Evolutionary conservation across 208 protist genomes (phyloP), one percentile per base, ranked within the genome.

Genomic region (Leishmania aethiopica): DNA sequence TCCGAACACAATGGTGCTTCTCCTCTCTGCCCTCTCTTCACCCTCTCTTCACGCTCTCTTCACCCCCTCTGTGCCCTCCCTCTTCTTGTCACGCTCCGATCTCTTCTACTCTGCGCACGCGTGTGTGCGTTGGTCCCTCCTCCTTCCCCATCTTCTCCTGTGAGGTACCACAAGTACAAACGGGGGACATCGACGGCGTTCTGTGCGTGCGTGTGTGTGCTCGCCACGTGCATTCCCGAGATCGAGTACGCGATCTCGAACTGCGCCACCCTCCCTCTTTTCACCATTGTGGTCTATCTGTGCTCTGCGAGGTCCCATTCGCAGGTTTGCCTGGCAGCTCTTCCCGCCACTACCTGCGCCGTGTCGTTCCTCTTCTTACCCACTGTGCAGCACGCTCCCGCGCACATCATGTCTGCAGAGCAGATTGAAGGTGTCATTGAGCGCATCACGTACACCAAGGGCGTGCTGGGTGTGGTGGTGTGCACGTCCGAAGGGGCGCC

Each of bases 371-470:
- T 47, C 17, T 45, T 62, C 19, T 17, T n/a, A 28, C 40, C n/a
- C 10, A 15, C 25, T 75, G 47, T 11, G 71, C 71, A 32, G 17
- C 73, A 28, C 47, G 53, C 32, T 35, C 28, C 57, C 37, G n/a
- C 53, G 35, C 13, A 42, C 37, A 42, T 60, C 35, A 93, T 93
- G 86, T 80, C 90, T 4, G 77, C 82, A 4, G 92, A 95, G 72
- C 49, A 86, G 19, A 90, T 96, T 28, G 94, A 97, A 67, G 86
- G 86, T 37, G 87, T 96, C 15, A 70, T 97, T n/a, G 94, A 97
- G 80, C 89, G 92, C 85, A 81, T 97, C 76, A 96, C 94, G 51
- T 96, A 96, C 87, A 96, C 92, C 35, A 94, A 95, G 70, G 94
- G 94, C 17, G 94, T 97, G 8, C 17, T 93, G 0, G 94, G 93